phyloP scores from a whole-genome alignment of 2,329 filamentous ascomycete genomes.

The Hawksworthiomyces lignivorus region DNA sequence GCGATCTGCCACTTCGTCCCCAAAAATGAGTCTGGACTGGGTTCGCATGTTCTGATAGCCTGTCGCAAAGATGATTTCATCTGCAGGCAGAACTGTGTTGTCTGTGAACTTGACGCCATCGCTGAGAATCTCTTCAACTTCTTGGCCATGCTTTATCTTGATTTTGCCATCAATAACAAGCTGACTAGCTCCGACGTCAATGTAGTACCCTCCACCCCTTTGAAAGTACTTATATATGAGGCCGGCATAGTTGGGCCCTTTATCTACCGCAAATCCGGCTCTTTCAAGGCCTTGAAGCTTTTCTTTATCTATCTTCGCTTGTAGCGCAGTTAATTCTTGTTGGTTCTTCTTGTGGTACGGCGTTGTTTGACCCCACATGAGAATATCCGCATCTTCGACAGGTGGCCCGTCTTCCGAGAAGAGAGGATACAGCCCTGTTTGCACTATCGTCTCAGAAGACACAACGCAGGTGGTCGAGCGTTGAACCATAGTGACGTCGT shows the following conservation, averaged over 20 bases:
- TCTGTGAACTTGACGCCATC: constrained; percentile 37
- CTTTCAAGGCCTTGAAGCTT: constrained; percentile 41
- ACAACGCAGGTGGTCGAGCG: constrained; percentile 50
- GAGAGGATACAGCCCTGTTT: constrained; percentile 36
- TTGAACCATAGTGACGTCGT: constrained; percentile 53
- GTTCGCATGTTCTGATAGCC: constrained; percentile 60
- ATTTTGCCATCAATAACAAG: constrained; percentile 50
- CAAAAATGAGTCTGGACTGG: constrained; percentile 52
- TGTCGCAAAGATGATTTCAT: constrained; percentile 50
- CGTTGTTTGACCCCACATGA: constrained; percentile 39
- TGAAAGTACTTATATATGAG: constrained; percentile 53
- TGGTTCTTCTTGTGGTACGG: constrained; percentile 45
- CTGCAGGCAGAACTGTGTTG: constrained; percentile 41
- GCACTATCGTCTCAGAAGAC: constrained; percentile 34
- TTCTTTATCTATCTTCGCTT: constrained; percentile 27
- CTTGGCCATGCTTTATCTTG: constrained; percentile 44
- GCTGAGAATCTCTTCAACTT: constrained; percentile 36
- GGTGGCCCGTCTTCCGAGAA: constrained; percentile 27
- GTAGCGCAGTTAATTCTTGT: constrained; percentile 30
- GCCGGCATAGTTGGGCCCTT: constrained; percentile 45
- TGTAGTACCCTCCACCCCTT: constrained; percentile 53
- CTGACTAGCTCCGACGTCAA: constrained; percentile 46
- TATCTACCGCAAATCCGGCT: constrained; percentile 51
- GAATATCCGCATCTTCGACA: constrained; percentile 50
- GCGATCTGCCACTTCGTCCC: constrained; percentile 50